Evolutionary conservation across 208 protist genomes (phyloP), one percentile per base, ranked within the genome.

Genomic region (Tetramitus jugosus): DNA sequence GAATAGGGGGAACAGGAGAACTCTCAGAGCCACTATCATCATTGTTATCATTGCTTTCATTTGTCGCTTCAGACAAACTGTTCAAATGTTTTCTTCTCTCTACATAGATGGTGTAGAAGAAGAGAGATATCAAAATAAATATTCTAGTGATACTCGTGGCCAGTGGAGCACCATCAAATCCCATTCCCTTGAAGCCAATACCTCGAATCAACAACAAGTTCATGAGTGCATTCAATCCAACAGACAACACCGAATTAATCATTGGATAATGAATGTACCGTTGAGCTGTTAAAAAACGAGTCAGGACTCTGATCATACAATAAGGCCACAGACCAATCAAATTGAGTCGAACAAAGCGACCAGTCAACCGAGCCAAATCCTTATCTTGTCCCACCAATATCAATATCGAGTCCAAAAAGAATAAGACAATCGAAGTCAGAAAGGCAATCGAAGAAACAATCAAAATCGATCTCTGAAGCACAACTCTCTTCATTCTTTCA

Each of bases 121-220:
- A n/a, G n/a, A n/a, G n/a, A n/a, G n/a, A n/a, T n/a, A n/a, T n/a
- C n/a, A n/a, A n/a, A n/a, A 37, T n/a, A n/a, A n/a, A n/a, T n/a
- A n/a, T n/a, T n/a, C 62, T 43, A 8, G 62, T 13, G 1, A 69
- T 14, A 0, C 35, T 43, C 3, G 62, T 69, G 1, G 37, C 62
- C 13, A 69, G 37, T 13, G 62, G 35, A 37, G 62, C 62, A 26
- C 62, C 62, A 2, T 29, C 8, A 69, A 69, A 69, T 45, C 62
- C 62, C 37, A 69, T 20, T 17, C 37, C 31, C 43, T 69, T 40
- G 43, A 45, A 69, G 23, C 62, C 62, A 69, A 69, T 69, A 43
- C 62, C 62, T 43, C 23, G 43, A 20, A 69, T 37, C 26, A 69
- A 69, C 35, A 69, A 69, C 62, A 13, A 69, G 31, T 69, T 69